phyloP scores from a whole-genome alignment of 805 yeast species.

The Candida tibetensis region DNA sequence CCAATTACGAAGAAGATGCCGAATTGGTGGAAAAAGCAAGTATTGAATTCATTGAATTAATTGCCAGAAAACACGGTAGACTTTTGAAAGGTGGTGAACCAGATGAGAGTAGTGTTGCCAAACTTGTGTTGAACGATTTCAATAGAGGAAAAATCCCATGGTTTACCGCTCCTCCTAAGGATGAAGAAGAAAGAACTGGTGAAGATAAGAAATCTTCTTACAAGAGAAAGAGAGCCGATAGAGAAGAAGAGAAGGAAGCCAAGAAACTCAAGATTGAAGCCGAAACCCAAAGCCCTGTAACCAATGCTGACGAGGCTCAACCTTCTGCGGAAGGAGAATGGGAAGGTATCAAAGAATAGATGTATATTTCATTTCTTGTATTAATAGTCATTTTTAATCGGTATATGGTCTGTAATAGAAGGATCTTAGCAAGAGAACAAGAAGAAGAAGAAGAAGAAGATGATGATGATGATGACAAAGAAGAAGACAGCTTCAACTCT shows the following conservation, averaged over 20 bases:
- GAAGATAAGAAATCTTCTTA: conserved; percentile 53
- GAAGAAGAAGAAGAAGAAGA: background rate
- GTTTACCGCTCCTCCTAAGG: conserved; percentile 88
- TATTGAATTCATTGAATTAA: conserved; percentile 76
- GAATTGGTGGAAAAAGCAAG: conserved; percentile 48
- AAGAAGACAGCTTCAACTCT: background rate
- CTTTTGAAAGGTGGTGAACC: conserved; percentile 97
- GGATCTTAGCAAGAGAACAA: conserved; percentile 1
- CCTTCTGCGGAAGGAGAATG: conserved; percentile 17
- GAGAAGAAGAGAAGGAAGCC: conserved; percentile 34
- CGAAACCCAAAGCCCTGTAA: conserved; percentile 5
- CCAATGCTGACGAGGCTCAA: conserved; percentile 16
- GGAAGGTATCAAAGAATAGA: conserved; percentile 20
- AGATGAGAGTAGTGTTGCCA: conserved; percentile 90
- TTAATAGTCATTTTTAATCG: background rate
- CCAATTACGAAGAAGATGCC: conserved; percentile 39
- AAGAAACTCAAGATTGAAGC: conserved; percentile 24
- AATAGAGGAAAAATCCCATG: conserved; percentile 97
- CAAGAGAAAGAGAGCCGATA: conserved; percentile 53
- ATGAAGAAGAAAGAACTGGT: conserved; percentile 58
- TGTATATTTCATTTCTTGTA: background rate
- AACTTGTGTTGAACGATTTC: conserved; percentile 87
- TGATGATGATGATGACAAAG: background rate
- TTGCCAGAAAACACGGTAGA: conserved; percentile 92
- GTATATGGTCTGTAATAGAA: background rate